These are phyloP conservation scores for Seiridium cupressi DNA, from an alignment of 2,329 filamentous ascomycete species.

Conservation along the genomic window DNA sequence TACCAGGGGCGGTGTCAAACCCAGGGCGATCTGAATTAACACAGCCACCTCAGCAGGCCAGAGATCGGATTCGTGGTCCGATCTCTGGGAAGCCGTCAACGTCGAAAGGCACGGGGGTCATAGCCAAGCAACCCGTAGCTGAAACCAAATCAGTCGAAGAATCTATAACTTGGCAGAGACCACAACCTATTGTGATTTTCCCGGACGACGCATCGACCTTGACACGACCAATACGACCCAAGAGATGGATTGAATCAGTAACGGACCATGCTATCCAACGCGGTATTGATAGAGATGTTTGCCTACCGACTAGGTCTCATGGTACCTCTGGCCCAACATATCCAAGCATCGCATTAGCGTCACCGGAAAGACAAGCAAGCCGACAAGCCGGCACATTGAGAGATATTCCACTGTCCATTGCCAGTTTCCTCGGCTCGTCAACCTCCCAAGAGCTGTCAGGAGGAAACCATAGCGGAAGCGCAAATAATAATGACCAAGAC, in stretches of 20 bases:
- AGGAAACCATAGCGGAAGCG: not conserved
- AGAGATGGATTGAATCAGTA: not conserved
- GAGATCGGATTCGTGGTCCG: not conserved
- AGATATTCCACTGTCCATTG: not conserved
- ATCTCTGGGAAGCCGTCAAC: not conserved
- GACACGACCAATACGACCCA: not conserved
- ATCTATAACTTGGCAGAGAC: not conserved
- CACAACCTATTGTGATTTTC: not conserved
- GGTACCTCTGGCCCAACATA: not conserved
- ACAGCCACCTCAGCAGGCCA: not conserved
- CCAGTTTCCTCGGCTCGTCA: not conserved
- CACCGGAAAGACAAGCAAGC: not conserved
- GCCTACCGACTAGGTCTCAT: not conserved
- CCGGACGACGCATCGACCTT: not conserved
- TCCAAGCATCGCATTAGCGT: not conserved
- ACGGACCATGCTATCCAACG: not conserved
- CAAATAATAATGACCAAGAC: not conserved
- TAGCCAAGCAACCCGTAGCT: not conserved
- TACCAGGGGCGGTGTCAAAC: slow-evolving; percentile 10
- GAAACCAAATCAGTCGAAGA: not conserved
- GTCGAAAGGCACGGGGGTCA: not conserved
- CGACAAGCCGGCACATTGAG: not conserved
- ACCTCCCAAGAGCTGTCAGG: not conserved
- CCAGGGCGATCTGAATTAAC: not conserved
- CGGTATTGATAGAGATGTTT: not conserved